Percentiles rank a stretch among this genome's conserved stretches.
Evolutionary conservation across 83 land plant genomes (phyloP).

Genomic region (Isoetes engelmannii): DNA sequence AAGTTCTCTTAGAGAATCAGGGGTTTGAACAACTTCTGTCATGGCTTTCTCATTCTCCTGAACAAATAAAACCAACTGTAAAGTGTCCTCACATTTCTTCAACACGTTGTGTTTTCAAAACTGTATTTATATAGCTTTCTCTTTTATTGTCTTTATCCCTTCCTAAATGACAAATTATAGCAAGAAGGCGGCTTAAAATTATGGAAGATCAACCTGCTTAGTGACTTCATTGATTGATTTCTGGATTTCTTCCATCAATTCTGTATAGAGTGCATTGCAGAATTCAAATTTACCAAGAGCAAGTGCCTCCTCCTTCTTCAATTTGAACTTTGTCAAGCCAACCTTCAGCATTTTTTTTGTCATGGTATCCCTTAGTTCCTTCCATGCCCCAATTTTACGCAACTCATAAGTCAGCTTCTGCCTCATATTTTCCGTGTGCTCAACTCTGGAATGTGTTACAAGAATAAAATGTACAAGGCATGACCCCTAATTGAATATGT

Average conservation of each 20-base stretch:
- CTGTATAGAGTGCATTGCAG: slow-evolving; percentile 30
- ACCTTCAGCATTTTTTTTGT: slow-evolving; percentile 25
- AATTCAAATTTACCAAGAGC: slow-evolving; percentile 25
- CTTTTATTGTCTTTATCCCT: not conserved
- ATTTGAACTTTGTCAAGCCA: slow-evolving; percentile 23
- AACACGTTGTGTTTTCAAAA: not conserved
- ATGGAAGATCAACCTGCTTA: slow-evolving; percentile 14
- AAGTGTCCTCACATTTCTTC: not conserved
- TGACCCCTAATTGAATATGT: not conserved
- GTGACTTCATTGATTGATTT: slow-evolving; percentile 17
- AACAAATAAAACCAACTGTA: not conserved
- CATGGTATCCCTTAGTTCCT: slow-evolving; percentile 31
- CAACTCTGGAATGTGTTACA: slow-evolving; percentile 12
- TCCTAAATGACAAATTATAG: too few species aligned
- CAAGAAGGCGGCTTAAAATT: not conserved
- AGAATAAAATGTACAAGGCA: slow-evolving; percentile 1
- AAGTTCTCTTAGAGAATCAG: slow-evolving; percentile 8
- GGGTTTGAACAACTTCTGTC: slow-evolving; percentile 7
- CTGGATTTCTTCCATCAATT: slow-evolving; percentile 27
- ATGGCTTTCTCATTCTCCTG: slow-evolving; percentile 5
- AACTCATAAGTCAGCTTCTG: slow-evolving; percentile 20
- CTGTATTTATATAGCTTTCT: not conserved
- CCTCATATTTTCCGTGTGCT: slow-evolving; percentile 25
- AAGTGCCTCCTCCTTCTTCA: slow-evolving; percentile 12
- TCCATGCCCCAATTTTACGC: slow-evolving; percentile 30